phyloP scores from a whole-genome alignment of 2,329 filamentous ascomycete species.

The Verticillium nubilum region DNA sequence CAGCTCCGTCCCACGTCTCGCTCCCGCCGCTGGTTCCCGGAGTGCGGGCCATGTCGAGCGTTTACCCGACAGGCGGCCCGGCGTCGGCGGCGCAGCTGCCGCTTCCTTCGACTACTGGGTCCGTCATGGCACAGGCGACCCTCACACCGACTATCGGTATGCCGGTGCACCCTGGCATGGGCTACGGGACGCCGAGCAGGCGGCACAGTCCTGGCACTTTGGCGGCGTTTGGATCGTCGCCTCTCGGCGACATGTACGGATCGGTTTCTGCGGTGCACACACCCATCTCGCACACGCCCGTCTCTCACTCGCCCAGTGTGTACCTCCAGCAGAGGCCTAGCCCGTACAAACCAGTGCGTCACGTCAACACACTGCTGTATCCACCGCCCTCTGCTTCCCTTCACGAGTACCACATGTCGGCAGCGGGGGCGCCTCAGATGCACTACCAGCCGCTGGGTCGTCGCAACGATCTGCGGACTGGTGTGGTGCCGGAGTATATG shows the following conservation, averaged over 20 bases:
- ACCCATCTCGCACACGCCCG: constrained; percentile 54
- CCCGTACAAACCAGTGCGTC: constrained; percentile 85
- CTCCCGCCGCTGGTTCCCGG: constrained; percentile 57
- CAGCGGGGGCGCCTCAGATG: constrained; percentile 65
- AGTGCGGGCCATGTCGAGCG: constrained; percentile 70
- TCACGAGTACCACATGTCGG: constrained; percentile 61
- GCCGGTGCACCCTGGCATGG: constrained; percentile 22
- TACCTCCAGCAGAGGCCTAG: constrained; percentile 86
- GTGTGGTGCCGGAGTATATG: constrained; percentile 62
- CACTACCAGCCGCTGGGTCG: constrained; percentile 76
- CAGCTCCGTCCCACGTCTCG: constrained; percentile 43
- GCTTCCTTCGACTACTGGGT: constrained; percentile 6
- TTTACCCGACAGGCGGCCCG: constrained; percentile 48
- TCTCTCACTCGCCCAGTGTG: constrained; percentile 77
- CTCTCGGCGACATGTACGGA: constrained; percentile 57
- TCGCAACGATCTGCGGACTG: constrained; percentile 60
- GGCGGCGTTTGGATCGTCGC: constrained; percentile 60
- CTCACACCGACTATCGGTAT: constrained; percentile 8
- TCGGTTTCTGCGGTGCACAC: constrained; percentile 49
- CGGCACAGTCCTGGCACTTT: constrained; percentile 45
- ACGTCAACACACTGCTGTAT: constrained; percentile 86
- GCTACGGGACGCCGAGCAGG: constrained; percentile 47
- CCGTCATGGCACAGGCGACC: constrained; percentile 10
- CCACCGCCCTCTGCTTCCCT: constrained; percentile 77
- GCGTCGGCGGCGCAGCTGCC: constrained; percentile 17